Conservation (phyloP, 2,329 filamentous ascomycete genomes). For the Penicillium sclerotiorum region DNA sequence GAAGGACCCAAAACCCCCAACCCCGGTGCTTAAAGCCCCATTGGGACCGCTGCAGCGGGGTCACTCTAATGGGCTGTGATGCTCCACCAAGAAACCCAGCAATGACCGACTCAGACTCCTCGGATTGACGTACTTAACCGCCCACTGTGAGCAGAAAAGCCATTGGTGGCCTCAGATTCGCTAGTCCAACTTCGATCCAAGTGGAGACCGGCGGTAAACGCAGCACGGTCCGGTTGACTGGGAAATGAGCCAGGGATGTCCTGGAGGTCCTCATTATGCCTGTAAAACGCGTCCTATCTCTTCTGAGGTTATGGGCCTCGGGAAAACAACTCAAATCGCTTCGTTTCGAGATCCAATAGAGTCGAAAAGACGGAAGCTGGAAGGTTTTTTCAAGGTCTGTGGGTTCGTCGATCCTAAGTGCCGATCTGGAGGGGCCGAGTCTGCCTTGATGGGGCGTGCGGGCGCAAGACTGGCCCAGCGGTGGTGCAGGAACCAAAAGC, state of each 20-base stretch:
- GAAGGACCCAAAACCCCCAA: conserved; percentile 3
- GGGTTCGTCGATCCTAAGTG: conserved; percentile 20
- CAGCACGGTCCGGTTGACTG: background rate
- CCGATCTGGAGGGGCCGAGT: conserved; percentile 22
- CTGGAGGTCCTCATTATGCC: too few relatives aligned
- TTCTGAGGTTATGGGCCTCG: too few relatives aligned
- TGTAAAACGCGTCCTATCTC: too few relatives aligned
- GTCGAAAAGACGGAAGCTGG: background rate
- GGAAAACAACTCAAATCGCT: too few relatives aligned
- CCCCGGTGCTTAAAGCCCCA: conserved; percentile 4
- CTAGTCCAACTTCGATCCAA: conserved; percentile 7
- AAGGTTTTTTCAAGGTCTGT: background rate
- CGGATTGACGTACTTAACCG: conserved; percentile 13
- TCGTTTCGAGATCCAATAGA: background rate
- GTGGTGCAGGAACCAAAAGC: conserved; percentile 36
- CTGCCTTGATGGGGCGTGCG: conserved; percentile 5
- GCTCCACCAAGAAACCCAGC: conserved; percentile 15
- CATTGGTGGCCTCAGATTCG: conserved; percentile 15
- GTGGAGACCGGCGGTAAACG: conserved; percentile 22
- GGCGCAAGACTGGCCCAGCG: conserved; percentile 15
- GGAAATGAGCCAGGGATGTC: conserved; percentile 12
- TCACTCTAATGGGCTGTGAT: conserved; percentile 16
- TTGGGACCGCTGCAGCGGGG: conserved; percentile 16
- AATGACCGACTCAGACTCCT: conserved; percentile 10
- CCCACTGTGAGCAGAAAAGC: conserved; percentile 16